Evolutionary conservation across 768 basidiomycete species (phyloP).

Genomic region (Hypsizygus marmoreus): DNA sequence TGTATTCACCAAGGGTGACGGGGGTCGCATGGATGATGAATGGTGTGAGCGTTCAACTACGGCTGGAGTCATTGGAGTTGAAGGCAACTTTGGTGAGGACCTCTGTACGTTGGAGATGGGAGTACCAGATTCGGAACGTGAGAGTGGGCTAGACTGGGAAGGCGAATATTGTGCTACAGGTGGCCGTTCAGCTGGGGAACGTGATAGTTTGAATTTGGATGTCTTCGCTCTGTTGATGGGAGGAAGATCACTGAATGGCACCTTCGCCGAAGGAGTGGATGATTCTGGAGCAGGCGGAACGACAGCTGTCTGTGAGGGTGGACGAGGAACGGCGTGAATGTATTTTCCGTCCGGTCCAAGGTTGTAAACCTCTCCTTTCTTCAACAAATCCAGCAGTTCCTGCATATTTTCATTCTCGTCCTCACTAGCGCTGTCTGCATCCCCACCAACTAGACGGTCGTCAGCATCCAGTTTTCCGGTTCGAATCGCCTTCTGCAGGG

Average conservation of each 20-base stretch:
- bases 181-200: constrained; percentile 32
- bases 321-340: constrained; percentile 25
- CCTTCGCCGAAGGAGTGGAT: constrained; percentile 7
- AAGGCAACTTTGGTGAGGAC: constrained; percentile 36
- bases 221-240: constrained; percentile 38
- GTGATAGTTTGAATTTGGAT: constrained; percentile 54
- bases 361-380: constrained; percentile 54
- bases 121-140: constrained; percentile 22
- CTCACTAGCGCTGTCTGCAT: constrained; percentile 58
- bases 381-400: constrained; percentile 53
- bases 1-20: constrained; percentile 13
- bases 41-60: constrained; percentile 11
- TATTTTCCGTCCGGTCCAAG: constrained; percentile 47
- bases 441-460: constrained; percentile 50
- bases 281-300: not conserved
- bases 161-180: constrained; percentile 9
- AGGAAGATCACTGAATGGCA: constrained; percentile 19
- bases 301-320: not conserved
- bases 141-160: constrained; percentile 8
- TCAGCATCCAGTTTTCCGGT: constrained; percentile 57
- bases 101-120: constrained; percentile 27
- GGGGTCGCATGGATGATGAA: not conserved
- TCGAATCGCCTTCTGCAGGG: constrained; percentile 53
- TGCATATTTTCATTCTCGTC: constrained; percentile 50
- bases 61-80: constrained; percentile 6